Evolutionary conservation across 176 grass and related monocot genomes (phyloP), one percentile per base, ranked within the genome.

Genomic region (Carex parvula): DNA sequence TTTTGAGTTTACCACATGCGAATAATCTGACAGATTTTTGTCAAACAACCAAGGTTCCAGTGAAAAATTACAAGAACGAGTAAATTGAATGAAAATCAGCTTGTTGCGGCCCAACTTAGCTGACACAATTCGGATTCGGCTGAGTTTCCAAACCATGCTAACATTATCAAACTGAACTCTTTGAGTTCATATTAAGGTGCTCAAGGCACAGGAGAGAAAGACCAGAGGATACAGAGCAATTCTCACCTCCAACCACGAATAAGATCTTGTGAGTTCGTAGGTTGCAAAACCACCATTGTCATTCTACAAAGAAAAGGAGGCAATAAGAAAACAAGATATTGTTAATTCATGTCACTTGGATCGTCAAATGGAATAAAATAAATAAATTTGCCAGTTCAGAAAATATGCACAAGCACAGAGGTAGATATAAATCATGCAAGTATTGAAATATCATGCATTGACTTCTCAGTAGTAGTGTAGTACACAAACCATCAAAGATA

Each of bases 221-320:
- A 46, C 44, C 0, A 9, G 2, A 46, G 44, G 1, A 46, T 46
- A 46, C 9, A 46, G 32, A 80, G 65, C 52, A 64, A 7, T 70
- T 79, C 87, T 79, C 39, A 98, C 95, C 95, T 98, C 95, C 84
- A 98, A 68, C 95, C 95, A 98, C 13, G 89, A 79, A 88, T 91
- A 98, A 82, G 95, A 94, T 64, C 95, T 90, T 65, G 92, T 91
- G 58, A 98, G 91, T 85, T 98, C 95, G 85, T 91, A 98, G 70
- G 95, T 85, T 18, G 92, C 92, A 70, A 94, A 93, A 56, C 95
- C 95, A 57, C 95, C 95, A 87, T 98, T 88, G 18, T 86, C 79
- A 88, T 98, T 98, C 95, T 98, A 88, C 30, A 57, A 29, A 81
- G 68, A 63, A 64, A 46, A 64, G 64, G 26, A 87, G 5, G 75